Evolutionary conservation across 2,329 filamentous ascomycete species (phyloP), one percentile per base, ranked within the genome.

Genomic region (Hymenoscyphus salicellus): DNA sequence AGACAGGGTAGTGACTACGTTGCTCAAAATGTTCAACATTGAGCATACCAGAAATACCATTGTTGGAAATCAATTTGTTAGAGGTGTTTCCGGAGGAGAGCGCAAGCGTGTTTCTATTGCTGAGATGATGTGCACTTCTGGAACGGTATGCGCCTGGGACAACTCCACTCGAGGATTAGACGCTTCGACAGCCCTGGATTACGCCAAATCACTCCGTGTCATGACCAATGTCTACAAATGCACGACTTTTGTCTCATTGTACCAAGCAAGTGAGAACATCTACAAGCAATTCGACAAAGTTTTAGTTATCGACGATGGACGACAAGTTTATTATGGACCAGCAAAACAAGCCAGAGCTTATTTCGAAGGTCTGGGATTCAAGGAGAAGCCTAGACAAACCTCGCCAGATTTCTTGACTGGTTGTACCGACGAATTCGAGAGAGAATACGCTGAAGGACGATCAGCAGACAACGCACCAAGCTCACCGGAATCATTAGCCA

Each of bases 1-100:
- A 79, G 83, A 90, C 59, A 86, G 87, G 70, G 87, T 96, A 64
- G 83, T 93, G 66, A 83, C 86, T 20, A 85, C 89, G 72, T 82
- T 97, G 65, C 81, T 97, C 60, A 92, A 91, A 73, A 95, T 96
- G 90, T 96, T 97, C 82, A 95, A 94, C 74, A 96, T 97, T 62
- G 90, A 93, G 76, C 92, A 97, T 76, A 96, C 92, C 0, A 84
- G 86, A 60, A 85, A 93, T 74, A 97, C 93, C 0, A 86, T 94
- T 33, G 92, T 97, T 30, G 93, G 93, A 7, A 90, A 95, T 68
- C 85, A 86, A 0, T 92, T 94, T 68, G 84, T 95, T 23, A 88
- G 91, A 60, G 93, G 92, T 75, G 83, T 96, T 0, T 92, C 87
- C 56, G 92, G 90, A 67, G 91, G 89, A 63, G 91, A 94, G 78